phyloP scores from a whole-genome alignment of 2,329 filamentous ascomycete species.

The Pseudophaeomoniella oleicola region DNA sequence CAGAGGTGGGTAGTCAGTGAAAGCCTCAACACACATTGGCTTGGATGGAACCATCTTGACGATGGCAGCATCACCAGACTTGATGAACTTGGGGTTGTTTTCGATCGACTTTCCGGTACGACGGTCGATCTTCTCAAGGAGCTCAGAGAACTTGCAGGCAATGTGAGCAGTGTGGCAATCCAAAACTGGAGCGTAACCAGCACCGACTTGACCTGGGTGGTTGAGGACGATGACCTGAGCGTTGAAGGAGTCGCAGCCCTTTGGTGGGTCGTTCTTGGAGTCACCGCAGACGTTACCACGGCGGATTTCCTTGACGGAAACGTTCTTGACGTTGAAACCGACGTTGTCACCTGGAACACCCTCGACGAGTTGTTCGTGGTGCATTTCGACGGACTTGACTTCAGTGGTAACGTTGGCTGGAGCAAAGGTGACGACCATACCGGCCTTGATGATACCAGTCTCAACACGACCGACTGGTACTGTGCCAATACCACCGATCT shows the following conservation, averaged over 20 bases:
- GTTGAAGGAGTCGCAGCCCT: constrained; percentile 84
- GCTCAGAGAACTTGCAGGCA: constrained; percentile 99
- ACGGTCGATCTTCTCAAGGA: constrained; percentile 99
- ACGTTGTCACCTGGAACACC: constrained; percentile 99
- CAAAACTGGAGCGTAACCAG: constrained; percentile 96
- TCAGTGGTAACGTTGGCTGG: constrained; percentile 99
- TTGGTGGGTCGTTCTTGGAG: constrained; percentile 98
- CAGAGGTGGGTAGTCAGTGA: constrained; percentile 98
- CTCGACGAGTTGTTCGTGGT: constrained; percentile 96
- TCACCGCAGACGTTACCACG: constrained; percentile 99
- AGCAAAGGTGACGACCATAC: constrained; percentile 87
- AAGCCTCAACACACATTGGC: constrained; percentile 99
- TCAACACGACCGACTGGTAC: constrained; percentile 99
- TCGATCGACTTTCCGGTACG: constrained; percentile 98
- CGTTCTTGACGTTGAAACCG: constrained; percentile 99
- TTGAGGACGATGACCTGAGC: constrained; percentile 99
- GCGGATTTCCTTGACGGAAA: constrained; percentile 99
- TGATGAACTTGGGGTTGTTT: constrained; percentile 95
- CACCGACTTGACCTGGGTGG: constrained; percentile 99
- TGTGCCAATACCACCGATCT: constrained; percentile 99
- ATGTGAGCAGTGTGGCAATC: constrained; percentile 99
- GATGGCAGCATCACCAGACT: constrained; percentile 99
- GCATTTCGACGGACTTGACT: constrained; percentile 99
- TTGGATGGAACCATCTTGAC: constrained; percentile 99
- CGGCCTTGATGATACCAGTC: constrained; percentile 86